These are phyloP conservation scores for Solanum boliviense DNA, from an alignment of 257 asterid genomes.

Conservation along the genomic window DNA sequence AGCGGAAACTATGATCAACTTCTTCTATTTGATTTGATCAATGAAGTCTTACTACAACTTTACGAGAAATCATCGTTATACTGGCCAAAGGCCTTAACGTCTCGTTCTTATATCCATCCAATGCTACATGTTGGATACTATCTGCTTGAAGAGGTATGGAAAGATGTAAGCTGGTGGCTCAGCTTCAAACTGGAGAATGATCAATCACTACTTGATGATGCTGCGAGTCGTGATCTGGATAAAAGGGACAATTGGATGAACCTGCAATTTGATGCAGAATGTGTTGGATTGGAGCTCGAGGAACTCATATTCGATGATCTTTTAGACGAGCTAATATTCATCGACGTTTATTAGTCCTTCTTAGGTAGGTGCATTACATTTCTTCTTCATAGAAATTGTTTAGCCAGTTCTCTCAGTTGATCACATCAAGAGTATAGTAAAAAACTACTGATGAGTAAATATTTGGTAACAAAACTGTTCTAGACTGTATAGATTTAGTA, in stretches of 20 bases:
- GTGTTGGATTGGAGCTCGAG: conserved; percentile 62
- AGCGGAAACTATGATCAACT: conserved; percentile 23
- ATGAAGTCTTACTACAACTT: conserved; percentile 49
- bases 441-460: not conserved
- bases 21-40: conserved; percentile 59
- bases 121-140: conserved; percentile 56
- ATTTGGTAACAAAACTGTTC: not conserved
- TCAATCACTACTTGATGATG: conserved; percentile 40
- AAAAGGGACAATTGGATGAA: conserved; percentile 63
- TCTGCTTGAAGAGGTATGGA: conserved; percentile 72
- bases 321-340: conserved; percentile 35
- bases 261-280: conserved; percentile 65
- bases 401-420: not conserved
- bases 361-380: not conserved
- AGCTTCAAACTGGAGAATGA: conserved; percentile 27
- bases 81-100: conserved; percentile 48
- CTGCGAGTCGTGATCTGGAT: conserved; percentile 39
- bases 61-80: conserved; percentile 50
- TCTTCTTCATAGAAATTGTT: not conserved
- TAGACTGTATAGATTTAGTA: not conserved
- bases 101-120: conserved; percentile 30
- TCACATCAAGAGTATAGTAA: not conserved
- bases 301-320: conserved; percentile 64
- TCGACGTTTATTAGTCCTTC: not conserved
- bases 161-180: conserved; percentile 35